Conservation (phyloP, 1,284 basidiomycete species). For the Somion occarium region DNA sequence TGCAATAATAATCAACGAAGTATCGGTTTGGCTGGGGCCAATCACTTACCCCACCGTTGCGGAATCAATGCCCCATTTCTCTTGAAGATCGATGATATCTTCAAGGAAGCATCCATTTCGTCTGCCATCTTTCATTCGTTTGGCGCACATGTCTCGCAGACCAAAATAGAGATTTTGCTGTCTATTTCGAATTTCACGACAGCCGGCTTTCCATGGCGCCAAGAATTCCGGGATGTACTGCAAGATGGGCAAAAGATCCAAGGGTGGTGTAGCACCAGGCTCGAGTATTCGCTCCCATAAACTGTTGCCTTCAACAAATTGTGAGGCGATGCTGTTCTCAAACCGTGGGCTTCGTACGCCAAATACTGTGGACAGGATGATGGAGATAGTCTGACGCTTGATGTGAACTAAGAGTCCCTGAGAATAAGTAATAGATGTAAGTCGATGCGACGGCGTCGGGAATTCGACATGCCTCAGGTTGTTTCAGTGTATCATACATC, state of each 20-base stretch:
- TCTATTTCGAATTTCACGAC: slow-evolving; percentile 16
- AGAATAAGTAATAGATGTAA: slow-evolving; percentile 18
- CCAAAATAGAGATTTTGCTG: slow-evolving; percentile 23
- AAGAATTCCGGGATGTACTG: slow-evolving; percentile 29
- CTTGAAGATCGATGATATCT: slow-evolving; percentile 7
- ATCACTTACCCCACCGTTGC: slow-evolving; percentile 11
- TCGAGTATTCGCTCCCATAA: slow-evolving; percentile 23
- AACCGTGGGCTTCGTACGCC: slow-evolving; percentile 27
- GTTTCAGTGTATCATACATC: slow-evolving; percentile 26
- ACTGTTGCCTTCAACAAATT: slow-evolving; percentile 23
- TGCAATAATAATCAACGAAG: neutral
- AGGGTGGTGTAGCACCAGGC: slow-evolving; percentile 28
- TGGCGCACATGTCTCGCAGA: slow-evolving; percentile 13
- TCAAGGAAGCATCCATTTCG: slow-evolving; percentile 15
- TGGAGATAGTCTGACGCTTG: slow-evolving; percentile 23
- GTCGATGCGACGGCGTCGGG: neutral
- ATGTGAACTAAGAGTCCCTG: slow-evolving; percentile 26
- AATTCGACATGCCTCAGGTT: slow-evolving; percentile 23
- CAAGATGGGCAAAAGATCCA: slow-evolving; percentile 31
- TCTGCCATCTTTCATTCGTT: slow-evolving; percentile 7
- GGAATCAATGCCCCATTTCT: slow-evolving; percentile 4
- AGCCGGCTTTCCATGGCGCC: slow-evolving; percentile 29
- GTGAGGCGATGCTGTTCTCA: slow-evolving; percentile 17
- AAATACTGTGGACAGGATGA: slow-evolving; percentile 25
- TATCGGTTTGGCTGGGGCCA: neutral